phyloP scores from a whole-genome alignment of 1,139 yeast genomes.

The Kodamaea arcana region DNA sequence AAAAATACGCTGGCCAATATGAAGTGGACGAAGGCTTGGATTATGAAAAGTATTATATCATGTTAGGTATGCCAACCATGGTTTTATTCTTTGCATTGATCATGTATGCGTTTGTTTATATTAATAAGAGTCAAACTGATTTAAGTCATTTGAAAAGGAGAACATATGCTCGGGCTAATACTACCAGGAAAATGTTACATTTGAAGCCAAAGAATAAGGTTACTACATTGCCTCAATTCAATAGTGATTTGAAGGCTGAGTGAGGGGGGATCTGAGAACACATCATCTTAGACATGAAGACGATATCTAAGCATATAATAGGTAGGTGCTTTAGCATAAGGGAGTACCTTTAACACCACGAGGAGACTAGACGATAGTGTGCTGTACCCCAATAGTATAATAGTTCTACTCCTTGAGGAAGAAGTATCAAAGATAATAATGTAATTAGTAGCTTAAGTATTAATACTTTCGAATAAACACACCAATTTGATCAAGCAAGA shows the following conservation, averaged over 20 bases:
- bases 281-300: no score
- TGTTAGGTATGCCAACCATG: slow-evolving; percentile 67
- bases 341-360: no score
- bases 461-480: no score
- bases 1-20: slow-evolving; percentile 36
- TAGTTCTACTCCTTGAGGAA: no score
- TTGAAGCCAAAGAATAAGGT: slow-evolving; percentile 21
- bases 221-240: slow-evolving; percentile 30
- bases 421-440: no score
- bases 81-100: slow-evolving; percentile 57
- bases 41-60: slow-evolving; percentile 62
- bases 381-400: no score
- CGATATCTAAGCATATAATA: no score
- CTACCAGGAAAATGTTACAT: slow-evolving; percentile 30
- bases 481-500: no score
- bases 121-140: slow-evolving; percentile 45
- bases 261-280: no score
- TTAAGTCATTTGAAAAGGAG: slow-evolving; percentile 48
- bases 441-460: no score
- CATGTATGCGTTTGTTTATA: slow-evolving; percentile 59
- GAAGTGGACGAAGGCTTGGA: slow-evolving; percentile 56
- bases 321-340: no score
- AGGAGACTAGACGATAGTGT: no score
- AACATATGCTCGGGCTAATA: slow-evolving; percentile 42
- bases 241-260: slow-evolving; percentile 13